Evolutionary conservation across 768 basidiomycete species (phyloP), one percentile per base, ranked within the genome.

Genomic region (Termitomyces heimii): DNA sequence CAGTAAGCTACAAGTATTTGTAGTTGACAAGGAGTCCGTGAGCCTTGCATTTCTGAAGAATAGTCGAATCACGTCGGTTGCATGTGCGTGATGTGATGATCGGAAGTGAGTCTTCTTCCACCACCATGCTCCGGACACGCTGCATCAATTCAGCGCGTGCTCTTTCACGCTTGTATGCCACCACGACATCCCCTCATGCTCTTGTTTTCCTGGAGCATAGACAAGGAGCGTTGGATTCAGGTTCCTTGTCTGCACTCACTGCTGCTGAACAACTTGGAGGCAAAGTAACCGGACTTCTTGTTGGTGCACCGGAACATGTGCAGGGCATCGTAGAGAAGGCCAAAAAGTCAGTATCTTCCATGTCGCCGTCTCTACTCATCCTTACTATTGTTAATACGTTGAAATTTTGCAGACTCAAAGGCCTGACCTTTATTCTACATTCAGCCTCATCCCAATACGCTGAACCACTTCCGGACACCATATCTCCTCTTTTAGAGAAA

Each of bases 161-260:
- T 37, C 50, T 62, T 32, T 54, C 58, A 40, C 77, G 85, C 57
- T 67, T 76, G 5, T 91, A 89, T 67, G 82, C 88, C 5, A 81
- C 86, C 4, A 70, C 80, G 24, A 56, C 79, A 5, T 75, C 84
- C 32, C 85, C 89, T 0, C 86, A 89, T 71, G 85, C 89, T 1
- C 82, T 97, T 4, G 86, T 97, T n/a, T 87, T 92, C 62, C 77
- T 98, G 47, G 96, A 98, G 71, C 94, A 98, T 67, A 82, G 83
- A 46, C 77, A 82, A 49, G 93, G 93, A 37, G 78, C 82, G 57
- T 80, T 98, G 60, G 92, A 94, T 57, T 81, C 93, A 1, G 87
- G 84, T 14, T 91, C 91, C 14, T 78, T 98, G 56, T 94, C 91
- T 34, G 96, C 97, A 26, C 74, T 99, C 61, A 92, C 94, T 1